Evolutionary conservation across 768 basidiomycete species (phyloP), one percentile per base, ranked within the genome.

Genomic region (Hemileccinum rubropunctum): DNA sequence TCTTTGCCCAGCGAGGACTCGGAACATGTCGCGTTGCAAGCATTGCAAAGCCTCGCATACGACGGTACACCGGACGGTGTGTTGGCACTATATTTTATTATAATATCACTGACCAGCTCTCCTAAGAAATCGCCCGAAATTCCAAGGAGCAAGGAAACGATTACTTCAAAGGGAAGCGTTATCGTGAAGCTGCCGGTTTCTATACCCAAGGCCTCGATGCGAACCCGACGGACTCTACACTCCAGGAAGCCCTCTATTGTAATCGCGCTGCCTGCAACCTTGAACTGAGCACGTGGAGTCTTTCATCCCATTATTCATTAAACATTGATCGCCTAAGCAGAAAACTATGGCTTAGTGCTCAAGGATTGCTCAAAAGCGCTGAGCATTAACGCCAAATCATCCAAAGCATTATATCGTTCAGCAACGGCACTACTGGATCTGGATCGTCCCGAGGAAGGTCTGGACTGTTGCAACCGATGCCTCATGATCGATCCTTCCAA

Each of bases 121-220:
- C 0, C 36, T 23, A 55, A 95, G 97, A 98, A 67, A 75, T 92
- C 56, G 92, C 95, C 1, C 77, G 82, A 53, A 94, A 89, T 62
- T 97, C 98, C 71, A 98, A 97, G 67, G 84, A 91, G 46, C 91
- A 95, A 64, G 97, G 94, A 5, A 98, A 98, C 64, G 93, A 95
- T 48, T 91, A 95, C 61, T 95, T 89, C 72, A 86, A 83, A 57
- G 86, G 86, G 26, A 91, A 90, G 62, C 81, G 90, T 37, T 88
- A 81, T 67, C 80, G 90, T 33, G 94, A 98, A 66, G 97, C 97
- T 1, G 52, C 86, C 8, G 82, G 83, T 1, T 97, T 98, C 66
- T 99, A 98, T 66, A 83, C 86, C 0, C 90, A 95, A 65, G 95
- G 88, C 1, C 59, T 98, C 21, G 91, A 94, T 48, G 90, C 88